phyloP scores from a whole-genome alignment of 108 stramenopile species.

The Conticribra weissflogii region DNA sequence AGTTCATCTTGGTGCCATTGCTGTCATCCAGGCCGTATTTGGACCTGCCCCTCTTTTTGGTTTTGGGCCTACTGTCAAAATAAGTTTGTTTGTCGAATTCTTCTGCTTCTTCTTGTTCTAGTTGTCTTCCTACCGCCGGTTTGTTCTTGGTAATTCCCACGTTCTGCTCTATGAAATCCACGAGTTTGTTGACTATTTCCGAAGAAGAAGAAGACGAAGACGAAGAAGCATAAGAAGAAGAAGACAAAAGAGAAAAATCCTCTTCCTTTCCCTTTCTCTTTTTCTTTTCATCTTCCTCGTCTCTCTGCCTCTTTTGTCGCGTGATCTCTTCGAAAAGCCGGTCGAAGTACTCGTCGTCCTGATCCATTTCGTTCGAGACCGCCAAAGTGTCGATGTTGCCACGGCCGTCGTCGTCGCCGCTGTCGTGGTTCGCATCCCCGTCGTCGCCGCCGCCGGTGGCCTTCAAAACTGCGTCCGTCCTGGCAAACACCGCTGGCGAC shows the following conservation, averaged over 20 bases:
- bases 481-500: too few relatives aligned
- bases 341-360: slow-evolving; percentile 31
- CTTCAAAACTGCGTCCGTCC: too few relatives aligned
- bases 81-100: slow-evolving; percentile 1
- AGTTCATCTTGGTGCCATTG: too few relatives aligned
- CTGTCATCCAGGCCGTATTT: too few relatives aligned
- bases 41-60: too few relatives aligned
- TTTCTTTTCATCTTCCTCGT: slow-evolving; percentile 9
- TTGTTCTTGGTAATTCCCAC: slow-evolving; percentile 25
- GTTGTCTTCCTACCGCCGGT: slow-evolving; percentile 12
- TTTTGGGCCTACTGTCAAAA: too few relatives aligned
- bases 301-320: not conserved
- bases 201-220: too few relatives aligned
- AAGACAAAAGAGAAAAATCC: not conserved
- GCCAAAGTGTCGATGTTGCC: not conserved
- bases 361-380: slow-evolving; percentile 11
- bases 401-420: not conserved
- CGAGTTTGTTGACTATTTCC: slow-evolving; percentile 19
- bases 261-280: not conserved
- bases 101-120: not conserved
- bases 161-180: slow-evolving; percentile 47
- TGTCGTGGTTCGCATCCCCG: too few relatives aligned
- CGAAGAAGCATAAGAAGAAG: too few relatives aligned
- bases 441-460: too few relatives aligned
- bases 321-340: slow-evolving; percentile 19